These are phyloP conservation scores for Gymnopilus junonius DNA, from an alignment of 768 basidiomycete species.

Conservation along the genomic window DNA sequence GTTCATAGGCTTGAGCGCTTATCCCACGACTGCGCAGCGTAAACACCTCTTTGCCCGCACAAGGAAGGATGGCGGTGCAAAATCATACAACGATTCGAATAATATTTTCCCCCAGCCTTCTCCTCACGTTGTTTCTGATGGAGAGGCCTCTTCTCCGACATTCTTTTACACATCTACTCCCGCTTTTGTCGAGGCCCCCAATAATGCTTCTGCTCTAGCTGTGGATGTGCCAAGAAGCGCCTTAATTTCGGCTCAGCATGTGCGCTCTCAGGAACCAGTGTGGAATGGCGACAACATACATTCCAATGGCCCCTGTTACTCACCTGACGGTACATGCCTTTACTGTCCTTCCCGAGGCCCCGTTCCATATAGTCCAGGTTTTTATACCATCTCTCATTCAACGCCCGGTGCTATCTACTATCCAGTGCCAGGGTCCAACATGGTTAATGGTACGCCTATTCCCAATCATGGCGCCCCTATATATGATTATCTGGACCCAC, in stretches of 20 bases:
- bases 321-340: conserved; percentile 21
- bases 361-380: conserved; percentile 6
- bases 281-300: conserved; percentile 19
- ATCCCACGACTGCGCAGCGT: conserved; percentile 35
- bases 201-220: background rate
- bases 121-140: background rate
- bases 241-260: background rate
- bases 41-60: conserved; percentile 35
- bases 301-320: conserved; percentile 18
- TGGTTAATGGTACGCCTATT: conserved; percentile 6
- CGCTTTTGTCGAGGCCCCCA: conserved; percentile 8
- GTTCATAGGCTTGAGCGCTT: conserved; percentile 24
- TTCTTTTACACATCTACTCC: conserved; percentile 41
- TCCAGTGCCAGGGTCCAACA: conserved; percentile 6
- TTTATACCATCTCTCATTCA: conserved; percentile 12
- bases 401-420: conserved; percentile 14
- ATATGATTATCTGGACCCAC: conserved; percentile 21
- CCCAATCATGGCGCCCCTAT: background rate
- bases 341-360: conserved; percentile 36
- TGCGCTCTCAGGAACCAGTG: conserved; percentile 12
- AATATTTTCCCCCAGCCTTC: background rate
- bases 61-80: conserved; percentile 26
- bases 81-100: background rate
- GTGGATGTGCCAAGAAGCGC: background rate
- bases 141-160: conserved; percentile 33